Evolutionary conservation across 73 alveolate genomes (phyloP), one percentile per base, ranked within the genome.

Genomic region (Paramecium primaurelia): DNA sequence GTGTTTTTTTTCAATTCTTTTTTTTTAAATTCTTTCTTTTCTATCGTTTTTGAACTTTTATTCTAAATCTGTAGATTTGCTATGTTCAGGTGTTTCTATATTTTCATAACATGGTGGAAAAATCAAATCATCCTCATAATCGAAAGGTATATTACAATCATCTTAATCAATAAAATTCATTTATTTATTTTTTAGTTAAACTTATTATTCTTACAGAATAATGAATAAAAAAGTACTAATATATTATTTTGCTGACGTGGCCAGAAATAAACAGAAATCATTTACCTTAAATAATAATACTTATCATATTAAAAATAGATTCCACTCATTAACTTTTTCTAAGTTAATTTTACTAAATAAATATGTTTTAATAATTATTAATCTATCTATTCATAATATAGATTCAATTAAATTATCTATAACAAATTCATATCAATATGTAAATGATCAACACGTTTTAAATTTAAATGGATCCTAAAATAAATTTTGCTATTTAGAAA

Each of bases 81-180:
- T 64, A 8, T 64, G 84, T 26, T 64, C 84, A 25, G 84, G 84
- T 12, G 84, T 64, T 64, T 64, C 84, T 12, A 18, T 14, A 26
- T 64, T 64, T 64, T 64, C 42, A 4, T 28, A 64, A 64, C 16
- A 64, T 6, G 42, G 47, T 30, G 84, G 84, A 28, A 64, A 64
- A 12, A 64, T 64, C 20, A 64, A 2, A 5, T 64, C 84, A 64
- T 64, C 84, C 84, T 64, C 84, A 26, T 64, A 64, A 32, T 28
- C 47, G 30, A 64, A 64, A 34, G 84, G 84, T 28, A 64, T 64
- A 34, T 64, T 64, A 34, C 22, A 64, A 32, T 64, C 69, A 16
- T 54, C 84, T 64, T 64, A 64, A 64, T 64, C 84, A 64, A 64
- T 64, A 64, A 64, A 64, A 64, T 64, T 64, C 84, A 64, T 64